Conservation (phyloP, 345 rosid species). For the Pistacia vera region DNA sequence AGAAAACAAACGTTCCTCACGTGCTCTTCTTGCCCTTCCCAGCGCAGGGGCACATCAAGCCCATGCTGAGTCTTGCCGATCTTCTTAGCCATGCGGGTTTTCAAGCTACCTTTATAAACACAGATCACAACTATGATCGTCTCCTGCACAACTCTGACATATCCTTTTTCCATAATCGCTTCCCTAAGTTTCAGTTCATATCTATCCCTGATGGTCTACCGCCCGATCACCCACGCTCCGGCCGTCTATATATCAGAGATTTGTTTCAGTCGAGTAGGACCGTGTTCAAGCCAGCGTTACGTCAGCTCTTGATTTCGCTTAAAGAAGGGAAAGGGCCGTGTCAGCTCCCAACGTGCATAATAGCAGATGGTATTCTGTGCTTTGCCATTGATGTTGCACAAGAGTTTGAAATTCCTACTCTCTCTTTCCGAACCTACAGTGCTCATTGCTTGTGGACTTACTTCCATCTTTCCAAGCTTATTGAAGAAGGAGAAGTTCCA, state of each 20-base stretch:
- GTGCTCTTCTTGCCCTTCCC: constrained; percentile 62
- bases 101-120: constrained; percentile 58
- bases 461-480: constrained; percentile 32
- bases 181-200: constrained; percentile 32
- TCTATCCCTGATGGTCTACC: constrained; percentile 39
- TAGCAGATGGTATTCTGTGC: constrained; percentile 40
- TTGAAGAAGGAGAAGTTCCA: constrained; percentile 46
- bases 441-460: constrained; percentile 36
- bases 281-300: constrained; percentile 11
- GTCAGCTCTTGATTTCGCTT: constrained; percentile 18
- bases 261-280: constrained; percentile 12
- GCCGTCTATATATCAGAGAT: constrained; percentile 7
- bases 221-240: constrained; percentile 21
- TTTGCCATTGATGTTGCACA: constrained; percentile 33
- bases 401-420: constrained; percentile 35
- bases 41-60: constrained; percentile 60
- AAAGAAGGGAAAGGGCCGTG: neutral
- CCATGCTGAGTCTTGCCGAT: constrained; percentile 65
- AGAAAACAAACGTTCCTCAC: constrained; percentile 16
- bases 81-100: constrained; percentile 47
- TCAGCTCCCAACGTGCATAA: constrained; percentile 28
- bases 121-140: constrained; percentile 31
- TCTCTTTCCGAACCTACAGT: constrained; percentile 34
- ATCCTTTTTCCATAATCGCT: constrained; percentile 30
- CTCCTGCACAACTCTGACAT: constrained; percentile 28